Conservation (phyloP, 2,329 filamentous ascomycete genomes). For the Fusarium sp. region DNA sequence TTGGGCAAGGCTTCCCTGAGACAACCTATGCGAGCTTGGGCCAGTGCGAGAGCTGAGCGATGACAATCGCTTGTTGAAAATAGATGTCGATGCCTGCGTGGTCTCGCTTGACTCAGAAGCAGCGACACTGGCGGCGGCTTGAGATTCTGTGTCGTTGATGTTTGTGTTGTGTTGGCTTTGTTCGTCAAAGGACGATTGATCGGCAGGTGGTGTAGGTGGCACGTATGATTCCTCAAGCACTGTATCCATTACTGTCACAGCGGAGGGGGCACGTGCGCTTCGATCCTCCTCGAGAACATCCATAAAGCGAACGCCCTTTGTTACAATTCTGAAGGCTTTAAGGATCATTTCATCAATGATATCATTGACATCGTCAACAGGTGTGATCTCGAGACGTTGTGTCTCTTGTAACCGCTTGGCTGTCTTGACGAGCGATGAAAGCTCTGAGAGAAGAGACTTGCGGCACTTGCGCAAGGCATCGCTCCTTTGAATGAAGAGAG, state of each 20-base stretch:
- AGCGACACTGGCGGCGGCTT: constrained; percentile 52
- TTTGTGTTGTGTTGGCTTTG: constrained; percentile 50
- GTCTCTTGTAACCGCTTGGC: constrained; percentile 87
- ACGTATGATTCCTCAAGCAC: constrained; percentile 70
- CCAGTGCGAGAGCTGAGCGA: constrained; percentile 56
- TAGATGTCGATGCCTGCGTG: constrained; percentile 52
- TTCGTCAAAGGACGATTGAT: constrained; percentile 65
- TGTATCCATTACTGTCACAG: constrained; percentile 72
- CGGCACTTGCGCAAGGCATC: constrained; percentile 83
- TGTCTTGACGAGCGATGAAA: constrained; percentile 89
- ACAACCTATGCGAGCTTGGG: constrained; percentile 53
- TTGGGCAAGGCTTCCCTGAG: constrained; percentile 55
- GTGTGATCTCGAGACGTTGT: constrained; percentile 64
- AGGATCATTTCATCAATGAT: constrained; percentile 93
- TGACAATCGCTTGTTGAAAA: constrained; percentile 63
- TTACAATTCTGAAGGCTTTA: constrained; percentile 95
- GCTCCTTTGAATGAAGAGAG: constrained; percentile 78
- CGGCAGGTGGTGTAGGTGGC: constrained; percentile 74
- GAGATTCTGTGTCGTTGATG: constrained; percentile 58
- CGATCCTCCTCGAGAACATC: constrained; percentile 82
- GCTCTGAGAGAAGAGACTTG: constrained; percentile 88
- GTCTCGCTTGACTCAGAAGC: constrained; percentile 55
- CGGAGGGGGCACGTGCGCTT: constrained; percentile 62
- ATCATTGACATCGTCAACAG: constrained; percentile 74
- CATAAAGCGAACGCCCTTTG: constrained; percentile 87